Base-by-base conservation (phyloP, 345 rosid genomes). In the Xanthoceras sorbifolium region DNA sequence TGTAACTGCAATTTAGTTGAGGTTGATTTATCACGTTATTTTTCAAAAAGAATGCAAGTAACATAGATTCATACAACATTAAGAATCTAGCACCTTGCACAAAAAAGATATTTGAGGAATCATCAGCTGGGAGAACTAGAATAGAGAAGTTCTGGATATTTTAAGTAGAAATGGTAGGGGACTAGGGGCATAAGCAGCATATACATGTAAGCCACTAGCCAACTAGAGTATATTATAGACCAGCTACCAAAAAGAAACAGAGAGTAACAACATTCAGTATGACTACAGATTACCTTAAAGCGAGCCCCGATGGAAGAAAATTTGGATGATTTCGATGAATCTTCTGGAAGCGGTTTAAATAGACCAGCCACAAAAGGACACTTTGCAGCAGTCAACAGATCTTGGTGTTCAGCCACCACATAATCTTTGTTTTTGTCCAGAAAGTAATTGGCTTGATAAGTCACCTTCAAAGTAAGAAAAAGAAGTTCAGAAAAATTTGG, bases 391-490 rank as follows among this genome's bases (percentile, higher is more conserved):
- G 89, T 81, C 87, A 94, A 80, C 71, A 94, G 84, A 74, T 80
- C 97, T 82, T 94, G 98, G 88, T 94, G 98, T 85, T 94, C 98
- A 55, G 98, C 97, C 75, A 94, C 97, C 70, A 94, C 92, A 84
- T 94, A 94, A 82, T 94, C 98, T 84, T 91, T 94, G 83, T 94
- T 94, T 84, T 94, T 94, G 80, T 94, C 98, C 80, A 94, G 87
- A 82, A 94, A 94, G 72, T 80, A 86, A 85, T 94, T 84, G 74
- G 98, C 92, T 85, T 86, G 92, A 84, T 94, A 94, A 31, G 70
- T 60, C 26, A 94, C 98, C 98, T 94, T 79, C 69, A 48, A 15
- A 64, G 31, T 3, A 34, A 67, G 31, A 66, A 67, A 42, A 73
- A 32, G 46, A 60, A 4, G 72, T 57, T 74, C 74, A 73, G 70